These are phyloP conservation scores for Brettanomyces naardenensis DNA, from an alignment of 805 yeast species.

Conservation along the genomic window DNA sequence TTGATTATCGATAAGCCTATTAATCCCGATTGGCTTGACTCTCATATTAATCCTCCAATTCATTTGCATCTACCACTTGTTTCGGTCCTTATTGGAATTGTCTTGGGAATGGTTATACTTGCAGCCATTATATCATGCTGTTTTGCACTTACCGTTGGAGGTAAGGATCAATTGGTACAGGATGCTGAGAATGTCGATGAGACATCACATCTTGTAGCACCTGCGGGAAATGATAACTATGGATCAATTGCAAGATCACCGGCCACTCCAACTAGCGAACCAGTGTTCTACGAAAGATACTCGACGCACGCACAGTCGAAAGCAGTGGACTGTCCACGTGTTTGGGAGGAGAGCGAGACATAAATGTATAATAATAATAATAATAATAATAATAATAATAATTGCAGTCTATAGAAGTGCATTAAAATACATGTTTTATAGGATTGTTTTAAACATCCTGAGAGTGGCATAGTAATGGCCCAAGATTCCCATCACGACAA, in stretches of 20 bases:
- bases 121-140: conserved; percentile 27
- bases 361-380: neutral
- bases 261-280: too few relatives aligned
- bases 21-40: conserved; percentile 53
- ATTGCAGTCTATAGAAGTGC: neutral
- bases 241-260: too few relatives aligned
- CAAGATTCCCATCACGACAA: conserved; percentile 80
- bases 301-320: conserved; percentile 21
- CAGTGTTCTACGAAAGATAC: conserved; percentile 20
- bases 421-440: neutral
- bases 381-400: neutral
- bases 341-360: neutral
- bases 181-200: too few relatives aligned
- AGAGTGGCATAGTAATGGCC: conserved; percentile 81
- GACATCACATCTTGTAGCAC: too few relatives aligned
- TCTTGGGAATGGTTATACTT: conserved; percentile 47
- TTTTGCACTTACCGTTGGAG: conserved; percentile 27
- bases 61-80: conserved; percentile 59
- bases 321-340: conserved; percentile 15
- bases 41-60: conserved; percentile 24
- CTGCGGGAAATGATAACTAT: too few relatives aligned
- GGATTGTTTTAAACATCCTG: conserved; percentile 44
- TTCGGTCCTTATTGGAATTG: conserved; percentile 60
- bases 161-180: too few relatives aligned
- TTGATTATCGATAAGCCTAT: conserved; percentile 62